Percentiles rank a stretch among this genome's conserved stretches.
phyloP scores from a whole-genome alignment of 306 rosid species.

The Vicia sativa region DNA sequence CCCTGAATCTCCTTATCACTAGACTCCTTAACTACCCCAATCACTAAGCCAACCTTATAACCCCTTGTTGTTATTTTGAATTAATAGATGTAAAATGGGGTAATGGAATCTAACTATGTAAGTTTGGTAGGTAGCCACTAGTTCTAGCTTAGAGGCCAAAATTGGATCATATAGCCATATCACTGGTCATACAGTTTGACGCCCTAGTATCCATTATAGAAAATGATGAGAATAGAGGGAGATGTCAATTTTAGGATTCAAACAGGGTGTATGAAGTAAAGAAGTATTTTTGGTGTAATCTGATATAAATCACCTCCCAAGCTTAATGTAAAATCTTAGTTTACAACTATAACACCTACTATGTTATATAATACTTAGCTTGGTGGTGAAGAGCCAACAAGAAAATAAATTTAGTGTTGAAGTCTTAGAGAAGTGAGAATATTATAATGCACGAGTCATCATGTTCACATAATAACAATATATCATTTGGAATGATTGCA shows the following conservation, averaged over 20 bases:
- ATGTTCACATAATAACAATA: background rate
- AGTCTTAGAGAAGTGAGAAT: background rate
- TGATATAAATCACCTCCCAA: background rate
- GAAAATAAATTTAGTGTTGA: constrained; percentile 1
- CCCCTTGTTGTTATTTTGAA: too few species aligned
- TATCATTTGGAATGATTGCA: background rate
- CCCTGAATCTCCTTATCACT: background rate
- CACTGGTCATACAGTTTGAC: background rate
- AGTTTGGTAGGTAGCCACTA: background rate
- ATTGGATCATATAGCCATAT: background rate
- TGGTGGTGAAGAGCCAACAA: background rate
- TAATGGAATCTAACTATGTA: constrained; percentile 7
- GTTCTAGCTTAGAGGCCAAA: background rate
- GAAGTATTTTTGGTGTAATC: background rate
- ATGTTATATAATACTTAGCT: background rate
- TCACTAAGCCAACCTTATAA: too few species aligned
- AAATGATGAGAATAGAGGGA: background rate
- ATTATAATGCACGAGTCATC: background rate
- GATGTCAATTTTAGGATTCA: background rate
- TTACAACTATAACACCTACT: constrained; percentile 2
- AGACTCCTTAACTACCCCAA: background rate
- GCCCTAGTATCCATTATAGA: background rate
- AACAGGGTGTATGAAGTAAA: background rate
- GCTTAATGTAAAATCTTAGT: background rate
- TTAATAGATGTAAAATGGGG: background rate